phyloP scores from a whole-genome alignment of 768 basidiomycete species.

The Boletus subcaerulescens region DNA sequence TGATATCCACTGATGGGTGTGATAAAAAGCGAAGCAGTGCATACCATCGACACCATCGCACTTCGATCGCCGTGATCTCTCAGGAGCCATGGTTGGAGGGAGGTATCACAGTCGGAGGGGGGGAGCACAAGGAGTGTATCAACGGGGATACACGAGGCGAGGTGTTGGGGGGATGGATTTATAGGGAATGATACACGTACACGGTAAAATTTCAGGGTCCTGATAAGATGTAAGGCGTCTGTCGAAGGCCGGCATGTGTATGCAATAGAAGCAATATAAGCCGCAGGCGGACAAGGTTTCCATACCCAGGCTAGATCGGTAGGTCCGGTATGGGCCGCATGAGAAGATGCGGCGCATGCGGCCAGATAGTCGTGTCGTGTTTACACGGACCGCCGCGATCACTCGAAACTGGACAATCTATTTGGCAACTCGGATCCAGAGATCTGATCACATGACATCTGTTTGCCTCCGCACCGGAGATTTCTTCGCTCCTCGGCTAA shows the following conservation, averaged over 20 bases:
- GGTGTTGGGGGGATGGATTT: conserved; percentile 23
- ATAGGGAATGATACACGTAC: conserved; percentile 33
- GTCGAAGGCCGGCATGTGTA: conserved; percentile 28
- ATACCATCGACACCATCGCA: conserved; percentile 36
- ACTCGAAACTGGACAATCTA: conserved; percentile 12
- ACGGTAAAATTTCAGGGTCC: conserved; percentile 33
- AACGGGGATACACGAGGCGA: conserved; percentile 26
- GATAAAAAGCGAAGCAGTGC: not conserved
- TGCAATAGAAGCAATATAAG: conserved; percentile 29
- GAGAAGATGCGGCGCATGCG: conserved; percentile 5
- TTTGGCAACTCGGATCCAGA: conserved; percentile 23
- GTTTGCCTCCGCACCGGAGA: conserved; percentile 21
- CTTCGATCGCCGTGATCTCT: conserved; percentile 39
- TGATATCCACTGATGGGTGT: conserved; percentile 5
- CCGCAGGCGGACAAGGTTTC: conserved; percentile 22
- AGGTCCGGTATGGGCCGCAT: conserved; percentile 21
- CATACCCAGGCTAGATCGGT: conserved; percentile 18
- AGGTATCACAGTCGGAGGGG: conserved; percentile 25
- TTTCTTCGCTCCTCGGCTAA: conserved; percentile 20
- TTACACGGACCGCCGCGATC: conserved; percentile 5
- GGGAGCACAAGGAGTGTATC: conserved; percentile 20
- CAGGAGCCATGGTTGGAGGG: conserved; percentile 42
- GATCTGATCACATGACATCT: conserved; percentile 15
- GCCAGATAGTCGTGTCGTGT: conserved; percentile 18
- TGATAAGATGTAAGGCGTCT: conserved; percentile 31